Percentiles rank a stretch among this genome's conserved stretches.
Conservation (phyloP, 257 asterid genomes). For the Lycium barbarum region DNA sequence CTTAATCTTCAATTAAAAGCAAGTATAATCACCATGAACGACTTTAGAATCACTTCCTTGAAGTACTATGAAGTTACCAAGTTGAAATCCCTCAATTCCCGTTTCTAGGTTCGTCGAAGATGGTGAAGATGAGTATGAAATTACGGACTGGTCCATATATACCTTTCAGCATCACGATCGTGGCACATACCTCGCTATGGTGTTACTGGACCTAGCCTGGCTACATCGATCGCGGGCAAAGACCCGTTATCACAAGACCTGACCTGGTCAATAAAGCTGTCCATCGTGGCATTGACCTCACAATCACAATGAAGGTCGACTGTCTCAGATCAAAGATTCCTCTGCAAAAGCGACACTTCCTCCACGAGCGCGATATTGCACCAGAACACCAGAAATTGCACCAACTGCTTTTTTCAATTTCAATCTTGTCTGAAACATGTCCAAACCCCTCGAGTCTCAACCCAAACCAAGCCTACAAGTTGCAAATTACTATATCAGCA, state of each 20-base stretch:
- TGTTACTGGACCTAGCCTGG: neutral
- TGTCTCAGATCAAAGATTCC: neutral
- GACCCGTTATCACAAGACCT: neutral
- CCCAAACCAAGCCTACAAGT: neutral
- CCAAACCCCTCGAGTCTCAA: neutral
- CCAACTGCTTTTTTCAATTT: neutral
- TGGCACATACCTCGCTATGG: neutral
- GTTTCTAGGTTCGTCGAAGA: neutral
- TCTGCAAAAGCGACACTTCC: neutral
- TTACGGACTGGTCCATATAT: neutral
- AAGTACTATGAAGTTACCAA: neutral
- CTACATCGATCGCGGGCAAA: neutral
- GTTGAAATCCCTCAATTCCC: neutral
- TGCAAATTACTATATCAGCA: neutral
- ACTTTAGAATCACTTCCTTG: neutral
- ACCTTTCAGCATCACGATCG: neutral
- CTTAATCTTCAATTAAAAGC: neutral
- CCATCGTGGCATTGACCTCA: neutral
- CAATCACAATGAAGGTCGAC: neutral
- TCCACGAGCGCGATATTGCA: neutral
- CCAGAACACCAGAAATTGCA: neutral
- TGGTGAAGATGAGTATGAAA: neutral
- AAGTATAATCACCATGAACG: constrained; percentile 4
- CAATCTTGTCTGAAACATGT: neutral
- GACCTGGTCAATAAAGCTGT: neutral